Conservation (phyloP, 345 rosid species). For the Odontarrhena argentea region DNA sequence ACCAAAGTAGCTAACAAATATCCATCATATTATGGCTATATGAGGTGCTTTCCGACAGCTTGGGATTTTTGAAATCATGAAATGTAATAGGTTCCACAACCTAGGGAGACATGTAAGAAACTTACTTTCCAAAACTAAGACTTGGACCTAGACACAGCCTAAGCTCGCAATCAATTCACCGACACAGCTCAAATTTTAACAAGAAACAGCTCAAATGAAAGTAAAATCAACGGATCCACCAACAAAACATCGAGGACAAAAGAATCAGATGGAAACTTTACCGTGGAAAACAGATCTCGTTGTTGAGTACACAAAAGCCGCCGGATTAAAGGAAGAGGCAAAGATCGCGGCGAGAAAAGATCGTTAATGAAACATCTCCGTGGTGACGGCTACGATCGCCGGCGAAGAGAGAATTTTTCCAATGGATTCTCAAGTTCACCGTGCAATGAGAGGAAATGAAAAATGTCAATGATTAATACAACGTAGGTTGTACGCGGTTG, state of each 20-base stretch:
- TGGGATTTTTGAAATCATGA: too few species aligned
- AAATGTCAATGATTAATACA: not conserved
- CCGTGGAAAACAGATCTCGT: conserved; percentile 41
- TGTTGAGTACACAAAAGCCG: conserved; percentile 2
- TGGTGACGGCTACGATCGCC: conserved; percentile 24
- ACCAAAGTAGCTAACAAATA: not conserved
- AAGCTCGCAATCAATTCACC: too few species aligned
- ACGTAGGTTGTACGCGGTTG: conserved; percentile 25
- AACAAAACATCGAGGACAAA: not conserved
- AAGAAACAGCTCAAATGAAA: conserved; percentile 16
- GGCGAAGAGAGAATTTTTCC: conserved; percentile 23
- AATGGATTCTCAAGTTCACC: conserved; percentile 30
- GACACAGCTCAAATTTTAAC: not conserved
- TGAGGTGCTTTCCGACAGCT: too few species aligned
- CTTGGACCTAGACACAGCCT: too few species aligned
- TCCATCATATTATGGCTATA: too few species aligned
- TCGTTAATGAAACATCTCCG: conserved; percentile 27
- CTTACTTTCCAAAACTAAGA: too few species aligned
- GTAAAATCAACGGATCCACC: conserved; percentile 26
- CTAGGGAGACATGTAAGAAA: too few species aligned
- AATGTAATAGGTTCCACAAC: too few species aligned
- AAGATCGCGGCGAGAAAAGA: conserved; percentile 29
- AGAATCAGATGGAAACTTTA: conserved; percentile 15
- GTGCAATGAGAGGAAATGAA: conserved; percentile 28
- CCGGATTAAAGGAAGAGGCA: conserved; percentile 4